Percentiles rank a stretch among this genome's conserved stretches.
Conservation (phyloP, 2,329 filamentous ascomycete species). For the Anthostomella pinea region DNA sequence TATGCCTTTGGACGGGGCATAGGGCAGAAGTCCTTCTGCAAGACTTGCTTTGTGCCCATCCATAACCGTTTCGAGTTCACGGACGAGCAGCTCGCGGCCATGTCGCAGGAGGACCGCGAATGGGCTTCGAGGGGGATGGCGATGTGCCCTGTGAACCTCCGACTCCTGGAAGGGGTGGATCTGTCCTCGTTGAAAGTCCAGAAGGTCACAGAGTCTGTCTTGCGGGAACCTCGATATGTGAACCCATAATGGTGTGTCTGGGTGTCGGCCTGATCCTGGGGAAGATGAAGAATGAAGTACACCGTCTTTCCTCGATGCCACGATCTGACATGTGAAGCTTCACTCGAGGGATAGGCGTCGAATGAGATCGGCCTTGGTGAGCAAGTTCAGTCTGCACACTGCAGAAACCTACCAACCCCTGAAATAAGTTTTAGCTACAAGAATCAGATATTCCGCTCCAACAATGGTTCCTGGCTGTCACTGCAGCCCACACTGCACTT, state of each 20-base stretch:
- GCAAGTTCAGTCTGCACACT: too few species aligned
- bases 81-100: conserved; percentile 31
- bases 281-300: neutral
- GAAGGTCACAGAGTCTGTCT: conserved; percentile 25
- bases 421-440: too few species aligned
- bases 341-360: too few species aligned
- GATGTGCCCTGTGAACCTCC: conserved; percentile 40
- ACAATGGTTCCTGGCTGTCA: too few species aligned
- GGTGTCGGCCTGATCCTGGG: too few species aligned
- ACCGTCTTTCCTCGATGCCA: too few species aligned
- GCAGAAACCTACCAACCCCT: too few species aligned
- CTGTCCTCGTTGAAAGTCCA: conserved; percentile 25
- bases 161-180: conserved; percentile 39
- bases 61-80: conserved; percentile 31
- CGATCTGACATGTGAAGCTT: too few species aligned
- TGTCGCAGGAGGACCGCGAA: conserved; percentile 24
- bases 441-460: too few species aligned
- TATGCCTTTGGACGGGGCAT: conserved; percentile 35
- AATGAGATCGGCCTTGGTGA: too few species aligned
- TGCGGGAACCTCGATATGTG: conserved; percentile 32
- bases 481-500: too few species aligned
- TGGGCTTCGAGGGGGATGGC: conserved; percentile 14
- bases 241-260: conserved; percentile 39
- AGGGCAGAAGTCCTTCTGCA: conserved; percentile 43
- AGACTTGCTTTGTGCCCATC: conserved; percentile 43